Base-by-base conservation (phyloP, 257 asterid genomes). In the Nicotiana otophora region DNA sequence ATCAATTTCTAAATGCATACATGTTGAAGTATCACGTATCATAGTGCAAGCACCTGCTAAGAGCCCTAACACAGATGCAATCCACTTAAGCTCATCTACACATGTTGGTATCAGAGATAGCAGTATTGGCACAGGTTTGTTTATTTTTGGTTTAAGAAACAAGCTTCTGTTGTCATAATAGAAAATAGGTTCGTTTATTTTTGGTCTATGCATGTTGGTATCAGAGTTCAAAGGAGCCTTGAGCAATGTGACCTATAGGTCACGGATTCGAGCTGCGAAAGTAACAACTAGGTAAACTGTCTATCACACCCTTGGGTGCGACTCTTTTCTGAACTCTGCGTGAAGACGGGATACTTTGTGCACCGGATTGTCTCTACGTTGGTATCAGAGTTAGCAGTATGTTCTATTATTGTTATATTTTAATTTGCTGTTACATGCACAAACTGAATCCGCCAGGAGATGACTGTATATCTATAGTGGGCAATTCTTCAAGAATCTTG, bases 1-100 rank as follows among this genome's bases (percentile, higher is more conserved):
- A 88, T 88, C 93, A 0, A 92, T 96, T 80, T 90, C 95, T 0
- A 30, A 72, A 30, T 88, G 97, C 39, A 75, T 34, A 16, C 70
- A 70, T 68, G 90, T 96, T 77, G 85, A 81, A 68, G 91, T 83
- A 77, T 92, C 95, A 39, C 66, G 63, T 81, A 74, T 96, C 74
- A 83, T 67, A 10, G 69, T 92, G 26, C 48, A 87, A 14, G 96
- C 99, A 76, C 99, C 99, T 7, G 85, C 82, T 34, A 60, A 83
- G 83, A 94, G 98, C 87, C 98, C 99, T 28, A 94, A 93, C 82
- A 96, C 98, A 0, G 98, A 94, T 70, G 99, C 97, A 51, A 89
- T 96, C 82, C 99, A 96, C 88, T 87, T 96, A 83, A 94, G 95
- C 76, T 87, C 89, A 8, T 91, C 99, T 4, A 88, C 83, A 12